These are phyloP conservation scores for Cryphonectria japonica DNA, from an alignment of 2,329 filamentous ascomycete genomes.

Conservation along the genomic window DNA sequence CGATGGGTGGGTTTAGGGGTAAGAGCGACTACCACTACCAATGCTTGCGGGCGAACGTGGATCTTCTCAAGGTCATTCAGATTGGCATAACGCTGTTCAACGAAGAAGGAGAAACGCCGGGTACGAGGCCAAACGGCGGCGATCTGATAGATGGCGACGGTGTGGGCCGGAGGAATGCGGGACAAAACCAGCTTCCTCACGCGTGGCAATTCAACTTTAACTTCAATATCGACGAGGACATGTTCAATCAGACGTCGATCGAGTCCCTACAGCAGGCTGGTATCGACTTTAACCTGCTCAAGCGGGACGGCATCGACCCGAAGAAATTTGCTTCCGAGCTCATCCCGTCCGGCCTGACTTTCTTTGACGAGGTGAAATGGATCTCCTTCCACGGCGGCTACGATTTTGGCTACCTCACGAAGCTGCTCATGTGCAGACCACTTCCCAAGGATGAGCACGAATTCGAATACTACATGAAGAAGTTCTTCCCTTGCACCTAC, in stretches of 20 bases:
- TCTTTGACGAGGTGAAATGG: constrained; percentile 89
- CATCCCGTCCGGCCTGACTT: constrained; percentile 88
- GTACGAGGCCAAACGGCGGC: constrained; percentile 62
- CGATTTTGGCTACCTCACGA: constrained; percentile 96
- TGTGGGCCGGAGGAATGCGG: constrained; percentile 45
- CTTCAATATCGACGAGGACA: constrained; percentile 91
- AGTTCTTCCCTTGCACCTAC: constrained; percentile 91
- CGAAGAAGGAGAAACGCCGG: constrained; percentile 83
- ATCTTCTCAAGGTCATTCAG: constrained; percentile 96
- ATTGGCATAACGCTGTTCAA: constrained; percentile 94
- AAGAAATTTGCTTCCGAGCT: constrained; percentile 86
- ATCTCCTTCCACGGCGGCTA: constrained; percentile 98
- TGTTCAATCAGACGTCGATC: constrained; percentile 96
- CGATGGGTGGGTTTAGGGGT: constrained; percentile 90
- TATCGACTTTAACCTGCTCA: constrained; percentile 86
- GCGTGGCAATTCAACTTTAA: constrained; percentile 99
- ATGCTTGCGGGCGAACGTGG: constrained; percentile 94
- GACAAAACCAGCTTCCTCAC: constrained; percentile 68
- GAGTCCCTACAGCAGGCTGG: constrained; percentile 87
- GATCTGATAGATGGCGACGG: constrained; percentile 46
- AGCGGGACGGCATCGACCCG: constrained; percentile 88
- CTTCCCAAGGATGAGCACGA: constrained; percentile 88
- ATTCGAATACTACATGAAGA: constrained; percentile 85
- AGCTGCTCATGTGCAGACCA: constrained; percentile 81
- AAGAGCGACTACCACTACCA: constrained; percentile 99